These are phyloP conservation scores for Aspergillus novoparasiticus DNA, from an alignment of 2,329 filamentous ascomycete species.

Conservation along the genomic window DNA sequence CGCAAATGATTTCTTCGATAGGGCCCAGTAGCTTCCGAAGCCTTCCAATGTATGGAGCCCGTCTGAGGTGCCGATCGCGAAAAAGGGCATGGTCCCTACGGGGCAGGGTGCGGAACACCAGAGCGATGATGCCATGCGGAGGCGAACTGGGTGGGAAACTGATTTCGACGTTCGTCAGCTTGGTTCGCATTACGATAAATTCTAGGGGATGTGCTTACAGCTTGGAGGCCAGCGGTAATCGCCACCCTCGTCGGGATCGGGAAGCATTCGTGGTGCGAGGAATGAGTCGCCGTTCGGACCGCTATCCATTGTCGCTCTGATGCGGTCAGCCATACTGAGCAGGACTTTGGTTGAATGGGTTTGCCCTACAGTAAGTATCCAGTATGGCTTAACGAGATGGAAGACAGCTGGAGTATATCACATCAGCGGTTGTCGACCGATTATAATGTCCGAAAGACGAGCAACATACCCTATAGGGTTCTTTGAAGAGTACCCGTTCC, in stretches of 20 bases:
- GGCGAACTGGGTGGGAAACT: conserved; percentile 32
- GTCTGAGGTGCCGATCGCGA: conserved; percentile 42
- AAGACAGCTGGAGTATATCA: conserved; percentile 31
- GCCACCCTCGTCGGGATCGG: conserved; percentile 34
- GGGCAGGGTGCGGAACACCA: conserved; percentile 43
- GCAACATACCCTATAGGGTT: conserved; percentile 34
- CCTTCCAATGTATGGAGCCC: conserved; percentile 39
- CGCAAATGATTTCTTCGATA: conserved; percentile 32
- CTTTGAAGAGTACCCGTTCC: conserved; percentile 36
- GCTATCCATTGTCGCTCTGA: conserved; percentile 41
- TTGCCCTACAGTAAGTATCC: conserved; percentile 36
- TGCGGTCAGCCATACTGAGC: conserved; percentile 19
- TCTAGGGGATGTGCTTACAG: conserved; percentile 23
- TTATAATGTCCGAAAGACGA: background rate
- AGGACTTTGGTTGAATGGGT: background rate
- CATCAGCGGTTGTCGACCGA: background rate
- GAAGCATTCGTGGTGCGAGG: conserved; percentile 33
- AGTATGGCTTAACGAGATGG: conserved; percentile 39
- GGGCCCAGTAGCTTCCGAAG: conserved; percentile 29
- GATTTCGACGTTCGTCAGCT: background rate
- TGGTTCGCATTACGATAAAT: background rate
- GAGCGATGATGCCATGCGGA: conserved; percentile 30
- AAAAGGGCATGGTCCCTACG: conserved; percentile 29
- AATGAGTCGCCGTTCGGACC: conserved; percentile 36
- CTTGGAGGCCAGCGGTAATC: conserved; percentile 35